phyloP scores from a whole-genome alignment of 2,329 filamentous ascomycete species.

The Colletotrichum chrysophilum region DNA sequence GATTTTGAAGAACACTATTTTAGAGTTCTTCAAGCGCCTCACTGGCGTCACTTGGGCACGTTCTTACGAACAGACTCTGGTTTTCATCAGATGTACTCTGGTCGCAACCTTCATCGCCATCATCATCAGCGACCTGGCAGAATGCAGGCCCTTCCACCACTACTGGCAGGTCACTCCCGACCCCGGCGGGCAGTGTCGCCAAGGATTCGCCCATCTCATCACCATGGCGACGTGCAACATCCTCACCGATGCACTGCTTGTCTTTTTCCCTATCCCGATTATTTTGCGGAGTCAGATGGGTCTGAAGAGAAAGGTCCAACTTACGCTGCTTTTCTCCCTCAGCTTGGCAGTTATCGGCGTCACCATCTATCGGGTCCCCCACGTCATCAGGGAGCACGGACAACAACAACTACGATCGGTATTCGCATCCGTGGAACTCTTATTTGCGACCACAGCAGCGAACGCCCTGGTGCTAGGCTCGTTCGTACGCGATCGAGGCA shows the following conservation, averaged over 20 bases:
- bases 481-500: constrained; percentile 86
- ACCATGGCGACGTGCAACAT: constrained; percentile 92
- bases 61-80: constrained; percentile 74
- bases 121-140: constrained; percentile 79
- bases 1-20: constrained; percentile 88
- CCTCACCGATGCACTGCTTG: constrained; percentile 84
- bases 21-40: constrained; percentile 89
- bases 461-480: constrained; percentile 92
- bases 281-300: constrained; percentile 81
- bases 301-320: constrained; percentile 77
- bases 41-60: constrained; percentile 82
- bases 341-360: constrained; percentile 82
- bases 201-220: constrained; percentile 85
- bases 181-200: constrained; percentile 83
- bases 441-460: constrained; percentile 85
- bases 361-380: constrained; percentile 81
- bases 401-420: constrained; percentile 88
- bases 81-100: constrained; percentile 77
- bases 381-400: constrained; percentile 73
- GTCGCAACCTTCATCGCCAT: constrained; percentile 80
- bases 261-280: constrained; percentile 89
- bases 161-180: constrained; percentile 88
- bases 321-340: constrained; percentile 82
- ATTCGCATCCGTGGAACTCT: constrained; percentile 86
- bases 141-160: constrained; percentile 78